A percentile compares a stretch with the other conserved stretches of the same genome.
Conservation (phyloP, 257 asterid genomes). For the Nicotiana knightiana region DNA sequence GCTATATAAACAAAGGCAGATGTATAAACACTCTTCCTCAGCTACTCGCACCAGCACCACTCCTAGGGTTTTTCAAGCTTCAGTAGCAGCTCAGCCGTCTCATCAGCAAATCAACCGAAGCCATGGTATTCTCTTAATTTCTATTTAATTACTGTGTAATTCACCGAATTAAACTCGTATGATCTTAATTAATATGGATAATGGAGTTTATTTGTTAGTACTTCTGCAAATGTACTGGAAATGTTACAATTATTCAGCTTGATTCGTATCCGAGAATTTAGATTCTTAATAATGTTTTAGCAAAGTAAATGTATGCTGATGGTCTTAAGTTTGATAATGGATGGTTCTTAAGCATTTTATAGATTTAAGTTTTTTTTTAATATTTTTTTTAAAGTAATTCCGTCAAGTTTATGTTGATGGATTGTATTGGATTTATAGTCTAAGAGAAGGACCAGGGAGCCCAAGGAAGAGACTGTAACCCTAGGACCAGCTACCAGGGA, state of each 20-base stretch:
- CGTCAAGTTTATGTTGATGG: background rate
- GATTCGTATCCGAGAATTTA: background rate
- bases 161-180: no score
- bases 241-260: background rate
- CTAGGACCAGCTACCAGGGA: constrained; percentile 77
- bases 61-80: background rate
- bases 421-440: constrained; percentile 34
- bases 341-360: background rate
- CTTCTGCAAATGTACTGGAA: background rate
- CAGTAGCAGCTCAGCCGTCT: background rate
- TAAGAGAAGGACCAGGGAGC: constrained; percentile 71
- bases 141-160: background rate
- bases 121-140: constrained; percentile 2
- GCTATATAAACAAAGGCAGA: background rate
- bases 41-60: background rate
- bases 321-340: background rate
- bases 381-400: no score
- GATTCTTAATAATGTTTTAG: no score
- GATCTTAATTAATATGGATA: background rate
- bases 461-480: constrained; percentile 76
- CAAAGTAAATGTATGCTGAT: no score
- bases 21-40: background rate
- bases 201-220: background rate
- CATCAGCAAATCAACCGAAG: background rate
- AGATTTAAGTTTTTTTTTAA: background rate